These are phyloP conservation scores for Pleurozium schreberi DNA, from an alignment of 225 moss, liverwort and hornwort genomes.

Conservation along the genomic window DNA sequence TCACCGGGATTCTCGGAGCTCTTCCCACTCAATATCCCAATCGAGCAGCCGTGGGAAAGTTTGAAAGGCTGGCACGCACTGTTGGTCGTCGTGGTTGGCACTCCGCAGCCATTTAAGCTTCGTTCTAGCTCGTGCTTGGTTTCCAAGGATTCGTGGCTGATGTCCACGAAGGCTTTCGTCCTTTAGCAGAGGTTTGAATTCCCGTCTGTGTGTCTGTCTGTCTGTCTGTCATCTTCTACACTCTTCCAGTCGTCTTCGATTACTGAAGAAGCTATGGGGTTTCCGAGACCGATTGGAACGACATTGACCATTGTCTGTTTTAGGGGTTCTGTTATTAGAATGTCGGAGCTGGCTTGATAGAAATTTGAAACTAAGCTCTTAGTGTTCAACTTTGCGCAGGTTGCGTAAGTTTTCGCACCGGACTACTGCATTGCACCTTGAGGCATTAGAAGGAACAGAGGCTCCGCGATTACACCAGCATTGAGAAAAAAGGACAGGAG, in stretches of 20 bases:
- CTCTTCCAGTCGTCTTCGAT: background rate
- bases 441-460: background rate
- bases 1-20: background rate
- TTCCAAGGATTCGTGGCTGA: background rate
- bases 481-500: background rate
- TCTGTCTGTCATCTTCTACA: background rate
- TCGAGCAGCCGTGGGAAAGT: background rate
- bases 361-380: background rate
- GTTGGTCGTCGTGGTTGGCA: background rate
- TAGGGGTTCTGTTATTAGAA: background rate
- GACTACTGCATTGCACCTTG: background rate
- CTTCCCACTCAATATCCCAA: background rate
- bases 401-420: background rate
- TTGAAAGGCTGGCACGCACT: background rate
- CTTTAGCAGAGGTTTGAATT: background rate
- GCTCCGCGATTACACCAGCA: background rate
- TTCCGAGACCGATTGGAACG: background rate
- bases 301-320: background rate
- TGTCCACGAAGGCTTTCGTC: background rate
- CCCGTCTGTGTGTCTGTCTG: background rate
- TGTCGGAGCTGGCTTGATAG: background rate
- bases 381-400: background rate
- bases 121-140: background rate
- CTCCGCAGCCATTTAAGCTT: background rate
- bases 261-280: background rate